These are phyloP conservation scores for Hippophae rhamnoides DNA, from an alignment of 306 rosid genomes.

Conservation along the genomic window DNA sequence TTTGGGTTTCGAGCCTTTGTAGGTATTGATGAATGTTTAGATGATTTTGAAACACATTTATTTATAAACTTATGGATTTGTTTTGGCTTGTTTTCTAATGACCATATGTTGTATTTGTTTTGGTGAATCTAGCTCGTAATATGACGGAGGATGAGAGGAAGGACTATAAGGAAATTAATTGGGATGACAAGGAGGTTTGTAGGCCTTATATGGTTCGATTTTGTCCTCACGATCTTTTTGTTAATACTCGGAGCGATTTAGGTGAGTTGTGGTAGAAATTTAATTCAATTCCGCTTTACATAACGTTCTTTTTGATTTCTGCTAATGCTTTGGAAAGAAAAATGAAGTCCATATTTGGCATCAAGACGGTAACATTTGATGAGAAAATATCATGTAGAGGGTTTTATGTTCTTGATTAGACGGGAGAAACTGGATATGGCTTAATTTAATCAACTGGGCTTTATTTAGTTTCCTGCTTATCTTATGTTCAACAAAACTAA, in stretches of 20 bases:
- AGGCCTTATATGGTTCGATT: conserved; percentile 93
- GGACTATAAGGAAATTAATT: conserved; percentile 67
- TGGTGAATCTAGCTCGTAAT: conserved; percentile 58
- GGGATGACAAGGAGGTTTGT: conserved; percentile 96
- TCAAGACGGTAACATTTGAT: too few relatives aligned
- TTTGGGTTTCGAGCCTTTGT: neutral
- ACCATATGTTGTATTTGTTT: neutral
- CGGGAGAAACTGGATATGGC: too few relatives aligned
- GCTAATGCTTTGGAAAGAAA: neutral
- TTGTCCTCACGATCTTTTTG: conserved; percentile 97
- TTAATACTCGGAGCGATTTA: conserved; percentile 91
- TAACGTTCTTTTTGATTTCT: neutral
- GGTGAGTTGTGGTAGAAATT: conserved; percentile 38
- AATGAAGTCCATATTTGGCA: neutral
- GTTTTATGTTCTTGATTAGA: too few relatives aligned
- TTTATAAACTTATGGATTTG: too few relatives aligned
- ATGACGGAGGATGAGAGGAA: conserved; percentile 88
- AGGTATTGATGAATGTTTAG: neutral
- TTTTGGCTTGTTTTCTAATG: neutral
- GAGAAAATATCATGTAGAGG: too few relatives aligned
- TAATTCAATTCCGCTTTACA: neutral
- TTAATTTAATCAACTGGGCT: neutral
- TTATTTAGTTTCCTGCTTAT: neutral
- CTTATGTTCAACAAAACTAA: neutral
- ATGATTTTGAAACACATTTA: too few relatives aligned